Conservation (phyloP, 495 filamentous ascomycete species). For the Neurospora hispaniola region DNA sequence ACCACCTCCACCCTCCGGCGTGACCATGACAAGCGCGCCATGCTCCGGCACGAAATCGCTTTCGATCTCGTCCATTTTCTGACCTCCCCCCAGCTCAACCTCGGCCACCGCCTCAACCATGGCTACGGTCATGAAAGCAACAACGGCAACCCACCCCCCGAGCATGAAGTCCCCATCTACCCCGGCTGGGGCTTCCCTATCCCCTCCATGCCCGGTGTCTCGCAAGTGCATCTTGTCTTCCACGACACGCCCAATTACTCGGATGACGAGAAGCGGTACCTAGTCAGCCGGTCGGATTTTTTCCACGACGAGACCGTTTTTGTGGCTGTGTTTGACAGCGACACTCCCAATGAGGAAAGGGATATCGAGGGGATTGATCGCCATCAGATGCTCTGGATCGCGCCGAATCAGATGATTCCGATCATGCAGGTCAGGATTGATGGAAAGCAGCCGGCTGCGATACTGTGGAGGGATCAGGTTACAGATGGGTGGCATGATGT, state of each 20-base stretch:
- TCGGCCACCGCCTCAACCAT: neutral
- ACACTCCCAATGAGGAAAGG: neutral
- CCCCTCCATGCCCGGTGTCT: neutral
- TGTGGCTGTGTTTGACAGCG: neutral
- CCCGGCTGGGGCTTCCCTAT: neutral
- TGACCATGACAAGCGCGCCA: constrained; percentile 3
- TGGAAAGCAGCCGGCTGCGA: constrained; percentile 2
- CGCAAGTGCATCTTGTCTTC: neutral
- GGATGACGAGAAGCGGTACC: neutral
- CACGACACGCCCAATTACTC: neutral
- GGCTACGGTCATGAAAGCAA: neutral
- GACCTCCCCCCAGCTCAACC: neutral
- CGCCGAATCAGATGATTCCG: neutral
- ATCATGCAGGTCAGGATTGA: neutral
- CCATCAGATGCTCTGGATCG: neutral
- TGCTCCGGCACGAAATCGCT: constrained; percentile 7
- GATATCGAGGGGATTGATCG: neutral
- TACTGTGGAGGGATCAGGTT: neutral
- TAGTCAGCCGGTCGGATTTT: neutral
- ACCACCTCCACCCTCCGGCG: neutral
- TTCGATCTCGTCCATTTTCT: constrained; percentile 1
- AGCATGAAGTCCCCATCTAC: neutral
- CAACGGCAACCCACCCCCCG: neutral
- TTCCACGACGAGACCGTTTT: neutral
- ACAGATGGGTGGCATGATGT: neutral